A percentile compares a stretch with the other conserved stretches of the same genome.
These are phyloP conservation scores for Barnettozyma californica DNA, from an alignment of 805 yeast genomes.

Conservation along the genomic window DNA sequence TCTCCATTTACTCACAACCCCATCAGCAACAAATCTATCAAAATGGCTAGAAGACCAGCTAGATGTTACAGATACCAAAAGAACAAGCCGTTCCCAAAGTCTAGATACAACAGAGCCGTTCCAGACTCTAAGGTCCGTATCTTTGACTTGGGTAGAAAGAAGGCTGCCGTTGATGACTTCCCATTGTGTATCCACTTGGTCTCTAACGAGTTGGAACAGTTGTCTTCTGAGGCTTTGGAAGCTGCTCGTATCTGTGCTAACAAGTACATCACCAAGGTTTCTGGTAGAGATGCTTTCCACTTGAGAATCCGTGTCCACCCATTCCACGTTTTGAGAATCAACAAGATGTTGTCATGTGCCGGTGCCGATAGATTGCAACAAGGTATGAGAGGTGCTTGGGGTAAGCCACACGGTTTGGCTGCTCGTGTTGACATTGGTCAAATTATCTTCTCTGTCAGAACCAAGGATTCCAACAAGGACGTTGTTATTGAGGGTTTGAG, in stretches of 20 bases:
- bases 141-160: conserved; percentile 99
- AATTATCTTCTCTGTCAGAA: conserved; percentile 95
- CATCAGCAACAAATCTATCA: conserved; percentile 33
- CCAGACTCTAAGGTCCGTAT: conserved; percentile 99
- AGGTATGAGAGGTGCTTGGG: conserved; percentile 99
- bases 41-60: conserved; percentile 99
- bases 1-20: neutral
- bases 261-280: conserved; percentile 96
- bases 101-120: conserved; percentile 99
- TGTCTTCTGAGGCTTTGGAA: conserved; percentile 99
- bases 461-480: conserved; percentile 96
- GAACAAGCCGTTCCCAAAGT: conserved; percentile 99
- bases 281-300: conserved; percentile 99
- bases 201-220: conserved; percentile 98
- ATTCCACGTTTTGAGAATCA: conserved; percentile 99
- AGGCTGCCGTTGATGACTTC: conserved; percentile 96
- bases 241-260: conserved; percentile 99
- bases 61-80: conserved; percentile 99
- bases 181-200: conserved; percentile 99
- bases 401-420: conserved; percentile 99
- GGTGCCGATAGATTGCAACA: conserved; percentile 99
- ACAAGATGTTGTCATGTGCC: conserved; percentile 99
- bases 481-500: conserved; percentile 98
- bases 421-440: conserved; percentile 99
- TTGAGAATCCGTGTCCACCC: conserved; percentile 99